Conservation (phyloP, 2,329 filamentous ascomycete genomes). For the Paecilomyces fulvus region DNA sequence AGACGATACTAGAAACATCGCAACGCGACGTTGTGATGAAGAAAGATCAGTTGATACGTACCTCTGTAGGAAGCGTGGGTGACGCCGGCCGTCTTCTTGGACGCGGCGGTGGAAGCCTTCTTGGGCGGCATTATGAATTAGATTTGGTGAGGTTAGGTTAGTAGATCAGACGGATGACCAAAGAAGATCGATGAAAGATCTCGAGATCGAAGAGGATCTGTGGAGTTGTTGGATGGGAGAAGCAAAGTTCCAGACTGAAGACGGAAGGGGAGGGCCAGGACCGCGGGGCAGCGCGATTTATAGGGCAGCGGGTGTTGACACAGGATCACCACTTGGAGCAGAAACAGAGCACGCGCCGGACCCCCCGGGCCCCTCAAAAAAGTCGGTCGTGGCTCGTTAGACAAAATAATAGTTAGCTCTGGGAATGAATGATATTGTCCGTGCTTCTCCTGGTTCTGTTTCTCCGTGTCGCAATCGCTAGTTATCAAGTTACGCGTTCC, state of each 20-base stretch:
- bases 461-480: not conserved
- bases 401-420: not conserved
- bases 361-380: not conserved
- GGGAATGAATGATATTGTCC: not conserved
- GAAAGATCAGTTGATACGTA: constrained; percentile 42
- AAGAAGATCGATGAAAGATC: constrained; percentile 5
- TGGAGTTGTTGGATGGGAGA: constrained; percentile 1
- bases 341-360: not conserved
- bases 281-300: constrained; percentile 36
- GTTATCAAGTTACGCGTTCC: not conserved
- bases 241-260: constrained; percentile 5
- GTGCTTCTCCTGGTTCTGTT: not conserved
- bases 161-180: constrained; percentile 8
- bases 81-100: constrained; percentile 51
- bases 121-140: constrained; percentile 55
- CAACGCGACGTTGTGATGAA: constrained; percentile 39
- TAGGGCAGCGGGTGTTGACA: constrained; percentile 34
- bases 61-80: constrained; percentile 60
- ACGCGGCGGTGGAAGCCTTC: constrained; percentile 46
- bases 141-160: constrained; percentile 8
- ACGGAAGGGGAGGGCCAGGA: constrained; percentile 20
- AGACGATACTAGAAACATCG: constrained; percentile 25
- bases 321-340: constrained; percentile 25
- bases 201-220: constrained; percentile 1
- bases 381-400: not conserved